Evolutionary conservation across 805 yeast species (phyloP).

Genomic region (Blastobotrys chiropterorum): DNA sequence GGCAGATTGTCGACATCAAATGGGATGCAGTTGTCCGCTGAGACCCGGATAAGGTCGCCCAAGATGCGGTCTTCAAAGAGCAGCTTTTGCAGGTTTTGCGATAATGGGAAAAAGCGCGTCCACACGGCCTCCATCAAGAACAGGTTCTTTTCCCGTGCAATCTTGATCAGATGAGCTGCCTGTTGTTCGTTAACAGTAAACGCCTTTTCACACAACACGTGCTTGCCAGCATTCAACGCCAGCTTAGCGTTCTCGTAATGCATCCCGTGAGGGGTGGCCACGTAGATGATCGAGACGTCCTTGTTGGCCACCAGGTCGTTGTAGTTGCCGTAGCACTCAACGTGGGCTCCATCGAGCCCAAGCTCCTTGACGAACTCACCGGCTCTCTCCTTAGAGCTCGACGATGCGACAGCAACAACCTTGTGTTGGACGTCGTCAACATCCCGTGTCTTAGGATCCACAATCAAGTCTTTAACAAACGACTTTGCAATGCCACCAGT

Average conservation of each 20-base stretch:
- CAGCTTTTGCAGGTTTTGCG: constrained; percentile 32
- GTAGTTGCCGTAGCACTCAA: constrained; percentile 28
- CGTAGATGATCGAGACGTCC: constrained; percentile 43
- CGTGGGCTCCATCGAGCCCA: constrained; percentile 13
- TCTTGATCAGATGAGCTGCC: constrained; percentile 35
- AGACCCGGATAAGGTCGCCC: constrained; percentile 43
- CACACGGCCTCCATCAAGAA: constrained; percentile 51
- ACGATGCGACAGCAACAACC: constrained; percentile 26
- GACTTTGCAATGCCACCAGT: constrained; percentile 28
- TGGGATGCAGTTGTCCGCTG: constrained; percentile 38
- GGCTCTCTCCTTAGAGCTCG: constrained; percentile 20
- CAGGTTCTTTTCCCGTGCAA: constrained; percentile 39
- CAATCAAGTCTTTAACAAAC: constrained; percentile 23
- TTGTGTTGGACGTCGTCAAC: constrained; percentile 24
- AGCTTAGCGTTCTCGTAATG: constrained; percentile 42
- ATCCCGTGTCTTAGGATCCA: constrained; percentile 21
- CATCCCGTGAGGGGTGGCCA: constrained; percentile 50
- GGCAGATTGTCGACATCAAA: constrained; percentile 34
- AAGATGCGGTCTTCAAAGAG: constrained; percentile 37
- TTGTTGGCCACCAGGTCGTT: constrained; percentile 38
- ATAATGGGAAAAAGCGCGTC: constrained; percentile 39
- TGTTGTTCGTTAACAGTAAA: constrained; percentile 43
- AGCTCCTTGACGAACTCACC: constrained; percentile 19
- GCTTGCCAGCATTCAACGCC: constrained; percentile 42
- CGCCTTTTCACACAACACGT: constrained; percentile 53